Percentiles rank a stretch among this genome's conserved stretches.
These are phyloP conservation scores for Arabidopsis thaliana DNA, from an alignment of 345 rosid species.

Conservation along the genomic window DNA sequence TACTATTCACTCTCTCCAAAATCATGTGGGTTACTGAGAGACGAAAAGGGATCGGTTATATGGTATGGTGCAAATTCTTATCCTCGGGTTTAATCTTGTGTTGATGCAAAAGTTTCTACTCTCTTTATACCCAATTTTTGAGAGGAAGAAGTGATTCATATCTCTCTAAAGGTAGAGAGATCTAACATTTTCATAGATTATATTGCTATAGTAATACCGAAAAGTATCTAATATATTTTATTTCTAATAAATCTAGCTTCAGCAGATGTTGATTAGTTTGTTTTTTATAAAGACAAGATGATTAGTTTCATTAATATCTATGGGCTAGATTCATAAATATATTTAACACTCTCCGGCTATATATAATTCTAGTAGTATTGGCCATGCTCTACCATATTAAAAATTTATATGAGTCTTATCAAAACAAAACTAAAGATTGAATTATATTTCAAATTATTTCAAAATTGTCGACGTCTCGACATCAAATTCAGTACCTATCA, in stretches of 20 bases:
- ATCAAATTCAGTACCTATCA: slow-evolving; percentile 23
- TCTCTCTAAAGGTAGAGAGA: neutral
- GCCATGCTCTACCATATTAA: neutral
- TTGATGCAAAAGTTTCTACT: neutral
- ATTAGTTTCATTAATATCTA: neutral
- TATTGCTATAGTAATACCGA: neutral
- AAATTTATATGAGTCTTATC: too few relatives aligned
- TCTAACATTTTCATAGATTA: neutral
- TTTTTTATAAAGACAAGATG: too few relatives aligned
- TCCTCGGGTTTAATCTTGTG: neutral
- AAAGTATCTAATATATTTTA: neutral
- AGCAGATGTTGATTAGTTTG: neutral
- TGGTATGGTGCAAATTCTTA: neutral
- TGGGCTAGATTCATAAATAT: neutral
- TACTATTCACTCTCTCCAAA: neutral
- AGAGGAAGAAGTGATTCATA: neutral
- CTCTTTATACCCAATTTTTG: neutral
- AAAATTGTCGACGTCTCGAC: neutral
- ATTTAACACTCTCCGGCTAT: neutral
- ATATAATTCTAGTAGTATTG: neutral
- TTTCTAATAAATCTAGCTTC: neutral
- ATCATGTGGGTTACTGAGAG: neutral
- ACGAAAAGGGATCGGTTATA: neutral
- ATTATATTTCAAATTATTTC: neutral
- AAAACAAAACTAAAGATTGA: too few relatives aligned